Evolutionary conservation across 164 flowering plant genomes (phyloP).

Genomic region (Nymphaea thermarum): DNA sequence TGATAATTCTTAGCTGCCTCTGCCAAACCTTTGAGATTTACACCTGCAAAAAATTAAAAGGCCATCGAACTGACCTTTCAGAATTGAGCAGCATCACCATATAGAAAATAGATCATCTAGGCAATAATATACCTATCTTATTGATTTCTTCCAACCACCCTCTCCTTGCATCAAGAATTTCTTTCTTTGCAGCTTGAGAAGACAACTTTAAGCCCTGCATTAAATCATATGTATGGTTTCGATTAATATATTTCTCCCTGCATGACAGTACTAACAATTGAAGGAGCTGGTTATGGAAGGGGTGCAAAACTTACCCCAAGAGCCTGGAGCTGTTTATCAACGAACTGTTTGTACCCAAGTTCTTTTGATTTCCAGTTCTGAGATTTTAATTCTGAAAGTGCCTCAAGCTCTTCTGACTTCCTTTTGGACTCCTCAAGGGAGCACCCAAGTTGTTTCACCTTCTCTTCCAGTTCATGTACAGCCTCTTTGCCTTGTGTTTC

Average conservation of each 20-base stretch:
- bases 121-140: background rate
- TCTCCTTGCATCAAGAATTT: constrained; percentile 32
- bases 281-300: background rate
- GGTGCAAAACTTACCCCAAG: constrained; percentile 34
- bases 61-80: background rate
- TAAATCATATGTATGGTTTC: background rate
- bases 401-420: constrained; percentile 48
- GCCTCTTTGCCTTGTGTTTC: constrained; percentile 43
- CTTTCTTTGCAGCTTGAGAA: constrained; percentile 50
- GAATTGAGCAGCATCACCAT: background rate
- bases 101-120: background rate
- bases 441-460: constrained; percentile 46
- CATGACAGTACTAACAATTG: background rate
- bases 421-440: constrained; percentile 37
- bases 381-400: constrained; percentile 37
- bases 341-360: constrained; percentile 26
- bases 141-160: constrained; percentile 46
- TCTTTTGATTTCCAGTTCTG: constrained; percentile 54
- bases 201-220: constrained; percentile 48
- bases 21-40: constrained; percentile 53
- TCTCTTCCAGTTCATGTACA: constrained; percentile 33
- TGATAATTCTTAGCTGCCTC: constrained; percentile 84
- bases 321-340: constrained; percentile 38
- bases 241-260: background rate
- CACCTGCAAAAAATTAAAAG: constrained; percentile 25